A percentile compares a stretch with the other conserved stretches of the same genome.
Evolutionary conservation across 805 yeast genomes (phyloP).

Genomic region (Candida maltosa): DNA sequence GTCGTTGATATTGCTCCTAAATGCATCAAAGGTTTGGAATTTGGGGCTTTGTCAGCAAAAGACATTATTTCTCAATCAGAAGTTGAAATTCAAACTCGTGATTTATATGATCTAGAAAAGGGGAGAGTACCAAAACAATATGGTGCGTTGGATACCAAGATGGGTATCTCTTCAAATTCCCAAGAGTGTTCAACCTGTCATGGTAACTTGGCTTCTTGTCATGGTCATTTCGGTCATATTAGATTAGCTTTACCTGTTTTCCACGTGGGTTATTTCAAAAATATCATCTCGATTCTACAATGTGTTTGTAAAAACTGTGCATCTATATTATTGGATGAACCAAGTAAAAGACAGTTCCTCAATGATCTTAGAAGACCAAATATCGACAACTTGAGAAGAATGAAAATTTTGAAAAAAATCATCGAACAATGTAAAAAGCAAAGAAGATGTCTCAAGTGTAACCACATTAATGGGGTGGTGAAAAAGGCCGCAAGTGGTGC

Average conservation of each 20-base stretch:
- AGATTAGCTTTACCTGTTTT: constrained; percentile 92
- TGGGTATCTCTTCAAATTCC: constrained; percentile 93
- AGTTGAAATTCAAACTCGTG: constrained; percentile 89
- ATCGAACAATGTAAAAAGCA: constrained; percentile 94
- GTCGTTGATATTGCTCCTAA: constrained; percentile 84
- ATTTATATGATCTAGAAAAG: constrained; percentile 84
- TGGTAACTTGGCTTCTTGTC: constrained; percentile 90
- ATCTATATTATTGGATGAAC: constrained; percentile 68
- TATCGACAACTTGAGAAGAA: constrained; percentile 85
- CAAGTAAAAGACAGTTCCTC: constrained; percentile 63
- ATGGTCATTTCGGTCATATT: constrained; percentile 97
- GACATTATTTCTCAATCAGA: constrained; percentile 93
- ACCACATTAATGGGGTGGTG: constrained; percentile 91
- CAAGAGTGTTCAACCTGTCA: constrained; percentile 87
- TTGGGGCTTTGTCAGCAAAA: constrained; percentile 87
- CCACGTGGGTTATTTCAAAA: constrained; percentile 95
- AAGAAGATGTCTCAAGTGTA: constrained; percentile 84
- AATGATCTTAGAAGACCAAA: constrained; percentile 84
- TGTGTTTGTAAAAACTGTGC: constrained; percentile 90
- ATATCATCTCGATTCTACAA: constrained; percentile 83
- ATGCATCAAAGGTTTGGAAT: constrained; percentile 84
- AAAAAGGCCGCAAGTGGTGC: constrained; percentile 92
- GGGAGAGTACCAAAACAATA: constrained; percentile 77
- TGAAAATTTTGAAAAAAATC: constrained; percentile 80
- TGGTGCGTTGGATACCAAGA: constrained; percentile 88